phyloP scores from a whole-genome alignment of 139 green algal species.

The Raphidocelis subcapitata region DNA sequence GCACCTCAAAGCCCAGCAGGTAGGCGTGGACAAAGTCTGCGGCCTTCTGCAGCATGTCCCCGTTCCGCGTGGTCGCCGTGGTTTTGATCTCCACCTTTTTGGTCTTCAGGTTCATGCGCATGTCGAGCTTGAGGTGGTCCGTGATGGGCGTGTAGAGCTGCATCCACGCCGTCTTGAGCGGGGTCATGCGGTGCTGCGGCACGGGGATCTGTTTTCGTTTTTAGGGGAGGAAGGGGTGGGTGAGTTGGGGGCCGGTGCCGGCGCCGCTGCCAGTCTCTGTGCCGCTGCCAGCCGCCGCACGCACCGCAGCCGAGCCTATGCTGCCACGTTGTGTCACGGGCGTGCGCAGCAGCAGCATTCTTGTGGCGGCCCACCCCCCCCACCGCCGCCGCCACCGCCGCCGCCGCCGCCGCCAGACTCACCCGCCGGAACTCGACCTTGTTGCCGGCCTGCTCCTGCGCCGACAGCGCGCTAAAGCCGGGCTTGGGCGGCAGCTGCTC shows the following conservation, averaged over 20 bases:
- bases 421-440: conserved; percentile 80
- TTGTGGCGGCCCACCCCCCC: too few relatives aligned
- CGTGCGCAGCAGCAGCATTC: too few relatives aligned
- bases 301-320: too few relatives aligned
- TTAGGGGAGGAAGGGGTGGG: too few relatives aligned
- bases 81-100: conserved; percentile 98
- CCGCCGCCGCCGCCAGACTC: neutral
- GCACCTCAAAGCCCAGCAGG: conserved; percentile 69
- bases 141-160: conserved; percentile 95
- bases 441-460: conserved; percentile 59
- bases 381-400: too few relatives aligned
- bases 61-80: conserved; percentile 74
- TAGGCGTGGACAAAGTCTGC: conserved; percentile 98
- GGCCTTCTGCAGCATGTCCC: conserved; percentile 89
- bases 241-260: too few relatives aligned
- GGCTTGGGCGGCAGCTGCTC: conserved; percentile 43
- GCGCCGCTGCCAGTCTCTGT: too few relatives aligned
- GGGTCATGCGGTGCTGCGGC: conserved; percentile 93
- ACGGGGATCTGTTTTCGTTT: conserved; percentile 69
- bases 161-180: conserved; percentile 96
- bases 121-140: conserved; percentile 97
- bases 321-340: too few relatives aligned
- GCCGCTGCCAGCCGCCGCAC: too few relatives aligned
- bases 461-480: conserved; percentile 64
- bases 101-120: conserved; percentile 99